Evolutionary conservation across 208 protist species (phyloP).

Genomic region (Trypanosoma congolense): DNA sequence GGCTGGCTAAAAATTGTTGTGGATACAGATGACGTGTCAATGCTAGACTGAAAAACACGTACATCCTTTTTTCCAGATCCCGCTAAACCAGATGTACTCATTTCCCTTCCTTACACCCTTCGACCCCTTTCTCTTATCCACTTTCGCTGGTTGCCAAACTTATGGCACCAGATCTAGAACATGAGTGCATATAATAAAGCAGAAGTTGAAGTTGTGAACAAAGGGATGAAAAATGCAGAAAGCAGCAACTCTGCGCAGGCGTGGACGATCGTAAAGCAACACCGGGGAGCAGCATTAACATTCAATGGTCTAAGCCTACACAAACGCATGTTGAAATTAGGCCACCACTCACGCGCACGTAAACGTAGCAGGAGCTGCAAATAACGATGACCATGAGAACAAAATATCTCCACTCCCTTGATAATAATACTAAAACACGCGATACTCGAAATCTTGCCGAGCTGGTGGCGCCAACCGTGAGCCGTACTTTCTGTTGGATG

Average conservation of each 20-base stretch:
- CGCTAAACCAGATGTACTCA: constrained; percentile 1
- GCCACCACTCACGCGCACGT: too few relatives aligned
- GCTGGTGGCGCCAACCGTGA: constrained; percentile 62
- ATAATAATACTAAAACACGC: constrained; percentile 59
- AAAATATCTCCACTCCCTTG: too few relatives aligned
- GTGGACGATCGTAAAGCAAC: too few relatives aligned
- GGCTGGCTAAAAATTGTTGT: constrained; percentile 76
- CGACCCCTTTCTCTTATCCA: neutral
- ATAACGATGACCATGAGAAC: too few relatives aligned
- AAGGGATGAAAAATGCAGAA: neutral
- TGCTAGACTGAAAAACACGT: constrained; percentile 69
- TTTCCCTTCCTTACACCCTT: neutral
- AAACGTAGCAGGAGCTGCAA: too few relatives aligned
- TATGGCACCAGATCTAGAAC: too few relatives aligned
- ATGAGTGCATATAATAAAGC: neutral
- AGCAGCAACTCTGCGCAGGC: too few relatives aligned
- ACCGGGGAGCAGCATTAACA: too few relatives aligned
- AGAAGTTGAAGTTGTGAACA: neutral
- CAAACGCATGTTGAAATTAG: too few relatives aligned
- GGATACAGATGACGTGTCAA: constrained; percentile 64
- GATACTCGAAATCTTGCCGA: constrained; percentile 78
- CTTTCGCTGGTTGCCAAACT: neutral
- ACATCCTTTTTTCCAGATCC: constrained; percentile 46
- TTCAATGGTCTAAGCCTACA: neutral
- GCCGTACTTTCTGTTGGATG: constrained; percentile 74